Percentiles rank a stretch among this genome's conserved stretches.
Conservation (phyloP, 1,139 yeast genomes). For the Pneumocystis carinii region DNA sequence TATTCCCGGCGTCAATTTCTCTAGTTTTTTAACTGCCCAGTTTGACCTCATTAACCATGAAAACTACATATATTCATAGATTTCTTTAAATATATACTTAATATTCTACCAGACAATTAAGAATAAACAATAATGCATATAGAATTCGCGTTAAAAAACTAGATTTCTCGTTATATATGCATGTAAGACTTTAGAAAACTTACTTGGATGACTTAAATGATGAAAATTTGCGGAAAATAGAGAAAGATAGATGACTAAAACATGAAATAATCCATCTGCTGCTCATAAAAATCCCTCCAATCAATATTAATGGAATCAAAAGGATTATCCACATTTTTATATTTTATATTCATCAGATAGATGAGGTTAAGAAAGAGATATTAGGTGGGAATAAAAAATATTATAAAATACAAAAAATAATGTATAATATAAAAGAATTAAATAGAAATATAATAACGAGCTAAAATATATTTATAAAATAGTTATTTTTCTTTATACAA, state of each 20-base stretch:
- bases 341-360: too few species aligned
- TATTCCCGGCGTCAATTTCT: constrained; percentile 50
- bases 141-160: constrained; percentile 66
- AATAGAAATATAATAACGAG: too few species aligned
- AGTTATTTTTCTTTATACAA: not conserved
- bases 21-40: constrained; percentile 61
- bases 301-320: not conserved
- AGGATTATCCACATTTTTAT: not conserved
- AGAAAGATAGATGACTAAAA: not conserved
- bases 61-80: constrained; percentile 20
- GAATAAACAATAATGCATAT: constrained; percentile 62
- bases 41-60: constrained; percentile 89
- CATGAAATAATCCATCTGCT: not conserved
- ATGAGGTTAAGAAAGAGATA: too few species aligned
- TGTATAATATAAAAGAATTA: too few species aligned
- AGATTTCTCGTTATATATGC: constrained; percentile 19
- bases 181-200: not conserved
- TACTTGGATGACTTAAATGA: not conserved
- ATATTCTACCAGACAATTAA: constrained; percentile 43
- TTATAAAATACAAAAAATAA: not conserved
- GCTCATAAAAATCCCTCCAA: not conserved
- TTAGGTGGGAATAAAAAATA: not conserved
- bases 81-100: not conserved
- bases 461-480: too few species aligned
- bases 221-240: not conserved